Base-by-base conservation (phyloP, 371 early-diverging fungal species). In the Capniomyces stellatus region DNA sequence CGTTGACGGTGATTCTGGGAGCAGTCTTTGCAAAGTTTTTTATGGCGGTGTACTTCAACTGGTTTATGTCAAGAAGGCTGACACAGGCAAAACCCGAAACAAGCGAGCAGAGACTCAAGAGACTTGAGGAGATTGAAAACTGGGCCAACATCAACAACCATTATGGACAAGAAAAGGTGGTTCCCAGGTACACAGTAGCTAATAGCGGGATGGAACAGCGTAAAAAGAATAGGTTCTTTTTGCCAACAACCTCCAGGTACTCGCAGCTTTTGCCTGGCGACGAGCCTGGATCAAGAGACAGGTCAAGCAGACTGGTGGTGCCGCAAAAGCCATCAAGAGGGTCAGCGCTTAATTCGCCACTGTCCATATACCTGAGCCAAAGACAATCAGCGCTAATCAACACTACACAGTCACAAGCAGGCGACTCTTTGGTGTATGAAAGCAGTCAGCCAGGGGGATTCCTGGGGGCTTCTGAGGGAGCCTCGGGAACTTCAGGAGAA, bases 1-100 rank as follows among this genome's bases (percentile, higher is more conserved):
- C 85, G 8, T 66, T 88, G 22, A 74, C 80, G 23, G 79, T 87
- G 43, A 85, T 87, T 55, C 58, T 87, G 22, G 78, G 83, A 30
- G 81, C 83, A 0, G 86, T 89, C 21, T 50, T 86, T 60, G 77
- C 77, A 60, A 85, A 83, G 57, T 89, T 89, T 66, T 66, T 83
- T 40, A 66, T 89, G 71, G 87, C 90, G 0, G 59, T 87, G 22
- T 71, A 83, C 31, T 89, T 89, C 73, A 82, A 81, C 12, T 89
- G 87, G 87, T 75, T 79, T 39, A 64, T 85, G 43, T 76, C 79
- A 2, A 78, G 78, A 70, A 70, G 80, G 29, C 63, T 85, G 54
- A 89, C 83, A 29, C 79, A 71, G 29, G 77, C 85, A 39, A 75
- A 76, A 47, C 72, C 76, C 58, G 81, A 83, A 59, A 76, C 85